phyloP scores from a whole-genome alignment of 2,329 filamentous ascomycete genomes.

The Leptosphaerulina australis region DNA sequence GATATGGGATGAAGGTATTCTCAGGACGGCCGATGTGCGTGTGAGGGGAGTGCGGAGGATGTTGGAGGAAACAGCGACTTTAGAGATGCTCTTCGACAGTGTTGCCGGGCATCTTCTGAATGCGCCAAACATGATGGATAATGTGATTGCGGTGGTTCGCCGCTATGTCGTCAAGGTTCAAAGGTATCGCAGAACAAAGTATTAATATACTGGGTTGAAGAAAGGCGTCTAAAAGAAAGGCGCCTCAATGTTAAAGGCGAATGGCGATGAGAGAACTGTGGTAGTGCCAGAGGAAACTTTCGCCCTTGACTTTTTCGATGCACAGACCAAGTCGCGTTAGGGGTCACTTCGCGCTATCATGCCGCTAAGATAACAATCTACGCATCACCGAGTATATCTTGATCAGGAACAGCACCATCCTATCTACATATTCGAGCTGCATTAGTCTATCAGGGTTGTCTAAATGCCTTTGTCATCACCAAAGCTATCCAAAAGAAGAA shows the following conservation, averaged over 20 bases:
- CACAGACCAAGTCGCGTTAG: constrained; percentile 11
- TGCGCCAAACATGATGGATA: constrained; percentile 52
- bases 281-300: constrained; percentile 14
- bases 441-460: neutral
- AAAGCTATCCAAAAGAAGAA: neutral
- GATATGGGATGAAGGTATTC: constrained; percentile 28
- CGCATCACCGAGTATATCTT: constrained; percentile 2
- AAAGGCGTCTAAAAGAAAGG: constrained; percentile 10
- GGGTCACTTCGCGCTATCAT: constrained; percentile 8
- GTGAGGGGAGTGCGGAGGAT: constrained; percentile 31
- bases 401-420: too few relatives aligned
- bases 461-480: neutral
- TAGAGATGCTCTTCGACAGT: constrained; percentile 41
- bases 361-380: constrained; percentile 11
- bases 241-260: constrained; percentile 14
- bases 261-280: constrained; percentile 9
- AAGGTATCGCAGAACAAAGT: constrained; percentile 6
- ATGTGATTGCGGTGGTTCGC: constrained; percentile 15
- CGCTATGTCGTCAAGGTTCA: neutral
- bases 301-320: constrained; percentile 15
- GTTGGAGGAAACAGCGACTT: constrained; percentile 34
- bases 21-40: constrained; percentile 27
- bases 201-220: neutral
- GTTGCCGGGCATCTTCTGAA: constrained; percentile 50
- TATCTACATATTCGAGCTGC: neutral